Base-by-base conservation (phyloP, 2,329 filamentous ascomycete genomes). In the Cadophora sp. region DNA sequence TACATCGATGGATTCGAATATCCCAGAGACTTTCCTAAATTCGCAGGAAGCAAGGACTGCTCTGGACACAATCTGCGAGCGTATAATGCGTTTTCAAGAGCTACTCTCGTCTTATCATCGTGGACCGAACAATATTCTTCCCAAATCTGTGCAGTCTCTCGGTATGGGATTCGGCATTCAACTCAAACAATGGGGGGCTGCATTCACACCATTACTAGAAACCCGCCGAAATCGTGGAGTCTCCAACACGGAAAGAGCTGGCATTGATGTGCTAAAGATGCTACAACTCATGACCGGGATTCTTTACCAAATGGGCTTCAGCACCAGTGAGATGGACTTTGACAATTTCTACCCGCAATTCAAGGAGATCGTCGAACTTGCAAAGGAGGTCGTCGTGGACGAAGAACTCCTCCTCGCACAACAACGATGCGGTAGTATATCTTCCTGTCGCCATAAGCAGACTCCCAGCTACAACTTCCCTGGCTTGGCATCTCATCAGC, bases 251-350 rank as follows among this genome's bases (percentile, higher is more conserved):
- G 85, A 88, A 70, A 86, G 87, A 72, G 84, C 86, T 0, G 87
- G 84, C 56, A 89, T 89, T 66, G 83, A 86, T 5, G 86, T 88
- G 12, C 79, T 90, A 6, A 89, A 89, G 72, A 89, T 90, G 87
- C 83, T 83, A 65, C 86, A 88, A 68, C 81, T 87, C 62, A 90
- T 88, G 82, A 82, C 82, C 11, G 80, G 82, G 56, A 81, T 90
- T 40, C 78, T 90, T 6, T 88, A 87, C 71, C 78, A 85, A 50
- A 89, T 88, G 84, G 86, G 85, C 11, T 90, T 89, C 72, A 86
- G 82, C 74, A 83, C 85, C 62, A 84, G 80, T 56, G 88, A 90
- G 74, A 82, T 83, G 64, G 82, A 85, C 43, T 90, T 90, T 68
- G 88, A 90, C 72, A 75, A 77, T 11, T 88, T 87, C 69, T 77